Percentiles rank a stretch among this genome's conserved stretches.
These are phyloP conservation scores for Selaginella tamariscina DNA, from an alignment of 75 land plant species.

Conservation along the genomic window DNA sequence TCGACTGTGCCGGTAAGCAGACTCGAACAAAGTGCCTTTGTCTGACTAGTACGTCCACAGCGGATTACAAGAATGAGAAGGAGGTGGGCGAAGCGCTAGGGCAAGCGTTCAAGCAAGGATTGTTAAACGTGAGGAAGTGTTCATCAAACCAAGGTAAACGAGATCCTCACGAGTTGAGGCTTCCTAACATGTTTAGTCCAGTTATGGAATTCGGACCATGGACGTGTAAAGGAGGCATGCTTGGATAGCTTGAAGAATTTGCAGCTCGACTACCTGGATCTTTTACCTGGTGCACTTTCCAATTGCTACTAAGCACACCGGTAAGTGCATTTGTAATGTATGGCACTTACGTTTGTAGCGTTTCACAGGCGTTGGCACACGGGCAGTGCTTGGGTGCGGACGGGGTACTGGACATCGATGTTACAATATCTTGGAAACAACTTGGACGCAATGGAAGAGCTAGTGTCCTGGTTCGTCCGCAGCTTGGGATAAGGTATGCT, in stretches of 20 bases:
- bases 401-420: constrained; percentile 85
- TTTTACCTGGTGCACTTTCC: constrained; percentile 91
- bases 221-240: constrained; percentile 86
- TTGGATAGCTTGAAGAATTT: constrained; percentile 92
- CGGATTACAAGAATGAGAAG: constrained; percentile 87
- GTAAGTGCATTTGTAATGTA: constrained; percentile 23
- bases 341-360: neutral
- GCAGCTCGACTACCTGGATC: constrained; percentile 80
- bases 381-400: constrained; percentile 65
- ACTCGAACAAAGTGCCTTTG: neutral
- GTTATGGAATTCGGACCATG: constrained; percentile 98
- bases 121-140: constrained; percentile 86
- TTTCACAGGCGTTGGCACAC: constrained; percentile 78
- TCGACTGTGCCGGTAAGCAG: constrained; percentile 81
- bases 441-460: constrained; percentile 95
- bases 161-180: neutral
- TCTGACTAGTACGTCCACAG: constrained; percentile 29
- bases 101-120: constrained; percentile 34
- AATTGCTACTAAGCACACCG: constrained; percentile 76
- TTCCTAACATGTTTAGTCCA: constrained; percentile 19
- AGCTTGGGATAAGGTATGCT: constrained; percentile 87
- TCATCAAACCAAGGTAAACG: constrained; percentile 74
- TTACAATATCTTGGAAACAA: constrained; percentile 63
- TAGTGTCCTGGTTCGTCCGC: constrained; percentile 71
- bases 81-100: constrained; percentile 91